These are phyloP conservation scores for Pirum gemmata DNA, from an alignment of 78 protist genomes.

Conservation along the genomic window DNA sequence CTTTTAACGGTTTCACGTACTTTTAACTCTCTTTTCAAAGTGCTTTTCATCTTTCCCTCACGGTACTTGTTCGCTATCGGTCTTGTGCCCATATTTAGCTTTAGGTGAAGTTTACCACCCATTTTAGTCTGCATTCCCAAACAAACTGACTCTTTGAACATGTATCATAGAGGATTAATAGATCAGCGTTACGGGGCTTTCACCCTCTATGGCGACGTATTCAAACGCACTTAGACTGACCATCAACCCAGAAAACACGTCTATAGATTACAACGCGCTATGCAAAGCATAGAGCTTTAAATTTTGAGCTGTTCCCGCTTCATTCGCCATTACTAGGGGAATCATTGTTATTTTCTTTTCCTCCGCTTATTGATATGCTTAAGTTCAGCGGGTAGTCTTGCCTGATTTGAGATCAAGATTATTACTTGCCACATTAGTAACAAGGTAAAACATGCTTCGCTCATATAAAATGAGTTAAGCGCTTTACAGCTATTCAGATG, in stretches of 20 bases:
- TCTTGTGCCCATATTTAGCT: constrained; percentile 68
- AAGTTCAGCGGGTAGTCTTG: constrained; percentile 80
- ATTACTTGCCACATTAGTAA: no score
- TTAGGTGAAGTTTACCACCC: constrained; percentile 73
- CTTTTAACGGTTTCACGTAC: constrained; percentile 38
- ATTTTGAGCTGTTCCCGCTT: constrained; percentile 69
- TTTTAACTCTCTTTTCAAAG: constrained; percentile 80
- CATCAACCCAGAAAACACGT: background rate
- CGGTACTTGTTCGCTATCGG: constrained; percentile 87
- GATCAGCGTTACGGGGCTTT: constrained; percentile 61
- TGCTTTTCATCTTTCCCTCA: constrained; percentile 87
- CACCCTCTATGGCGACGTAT: constrained; percentile 71
- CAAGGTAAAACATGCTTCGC: no score
- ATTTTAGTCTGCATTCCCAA: constrained; percentile 75
- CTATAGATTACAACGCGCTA: constrained; percentile 49
- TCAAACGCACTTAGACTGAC: constrained; percentile 54
- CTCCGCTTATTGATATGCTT: constrained; percentile 85
- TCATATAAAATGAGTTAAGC: no score
- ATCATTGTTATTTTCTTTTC: constrained; percentile 84
- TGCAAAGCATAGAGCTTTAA: background rate
- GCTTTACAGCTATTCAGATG: no score
- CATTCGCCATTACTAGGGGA: constrained; percentile 84
- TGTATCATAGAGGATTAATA: background rate
- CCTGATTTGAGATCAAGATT: constrained; percentile 48
- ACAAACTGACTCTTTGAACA: constrained; percentile 71